A percentile compares a stretch with the other conserved stretches of the same genome.
Conservation (phyloP, 106 monocot genomes). For the Acorus gramineus region DNA sequence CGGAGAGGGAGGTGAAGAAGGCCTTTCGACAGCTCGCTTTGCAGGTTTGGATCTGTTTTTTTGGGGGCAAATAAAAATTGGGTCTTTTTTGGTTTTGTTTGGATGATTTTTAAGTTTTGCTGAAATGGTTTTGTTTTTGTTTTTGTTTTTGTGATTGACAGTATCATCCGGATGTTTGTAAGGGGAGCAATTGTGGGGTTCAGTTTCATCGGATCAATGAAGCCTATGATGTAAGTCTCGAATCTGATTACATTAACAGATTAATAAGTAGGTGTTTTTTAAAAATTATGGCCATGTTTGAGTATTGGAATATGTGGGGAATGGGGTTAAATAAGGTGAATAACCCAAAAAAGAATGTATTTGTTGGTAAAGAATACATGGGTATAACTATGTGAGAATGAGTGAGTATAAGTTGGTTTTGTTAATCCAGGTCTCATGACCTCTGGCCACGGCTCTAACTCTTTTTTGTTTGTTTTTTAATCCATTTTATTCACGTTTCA, state of each 20-base stretch:
- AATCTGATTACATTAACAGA: background rate
- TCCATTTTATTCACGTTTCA: too few species aligned
- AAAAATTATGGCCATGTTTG: background rate
- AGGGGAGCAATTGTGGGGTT: conserved; percentile 58
- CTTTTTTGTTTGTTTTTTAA: too few species aligned
- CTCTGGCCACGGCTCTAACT: too few species aligned
- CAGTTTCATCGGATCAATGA: conserved; percentile 77
- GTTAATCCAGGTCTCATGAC: too few species aligned
- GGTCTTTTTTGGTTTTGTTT: background rate
- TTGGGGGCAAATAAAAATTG: background rate
- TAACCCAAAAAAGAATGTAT: too few species aligned
- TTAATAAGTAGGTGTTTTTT: background rate
- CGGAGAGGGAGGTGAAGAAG: conserved; percentile 72
- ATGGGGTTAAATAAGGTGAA: too few species aligned
- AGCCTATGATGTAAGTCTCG: conserved; percentile 73
- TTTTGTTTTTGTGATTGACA: conserved; percentile 16
- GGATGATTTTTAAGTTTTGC: background rate
- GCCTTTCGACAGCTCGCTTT: conserved; percentile 79
- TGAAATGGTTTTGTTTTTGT: background rate
- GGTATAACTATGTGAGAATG: too few species aligned
- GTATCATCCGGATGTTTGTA: conserved; percentile 96
- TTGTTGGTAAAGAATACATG: too few species aligned
- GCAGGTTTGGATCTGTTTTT: conserved; percentile 28
- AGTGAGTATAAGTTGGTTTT: too few species aligned
- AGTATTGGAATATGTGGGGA: too few species aligned